A percentile compares a stretch with the other conserved stretches of the same genome.
phyloP scores from a whole-genome alignment of 2,329 filamentous ascomycete species.

The Biscogniauxia sp. region DNA sequence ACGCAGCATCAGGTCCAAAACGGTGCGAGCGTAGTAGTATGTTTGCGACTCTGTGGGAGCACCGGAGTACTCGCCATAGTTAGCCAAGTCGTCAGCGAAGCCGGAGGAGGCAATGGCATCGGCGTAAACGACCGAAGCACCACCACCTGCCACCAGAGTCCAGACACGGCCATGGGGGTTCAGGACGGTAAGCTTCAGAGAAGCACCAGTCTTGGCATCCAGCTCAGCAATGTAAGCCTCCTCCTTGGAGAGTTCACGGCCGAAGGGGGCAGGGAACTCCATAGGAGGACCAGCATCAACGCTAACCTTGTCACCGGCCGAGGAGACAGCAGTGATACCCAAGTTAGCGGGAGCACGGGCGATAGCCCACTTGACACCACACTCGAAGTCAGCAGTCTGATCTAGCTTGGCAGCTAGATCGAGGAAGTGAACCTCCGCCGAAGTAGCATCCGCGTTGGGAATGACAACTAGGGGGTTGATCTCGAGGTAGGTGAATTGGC shows the following conservation, averaged over 20 bases:
- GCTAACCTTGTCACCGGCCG: slow-evolving; percentile 73
- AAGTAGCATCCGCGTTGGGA: slow-evolving; percentile 88
- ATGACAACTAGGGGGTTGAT: slow-evolving; percentile 99
- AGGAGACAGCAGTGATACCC: slow-evolving; percentile 68
- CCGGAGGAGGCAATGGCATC: slow-evolving; percentile 97
- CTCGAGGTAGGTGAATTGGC: slow-evolving; percentile 99
- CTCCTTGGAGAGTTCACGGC: slow-evolving; percentile 97
- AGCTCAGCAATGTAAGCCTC: slow-evolving; percentile 99
- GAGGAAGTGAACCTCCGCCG: slow-evolving; percentile 94
- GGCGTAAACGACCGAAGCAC: slow-evolving; percentile 98
- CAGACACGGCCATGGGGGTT: slow-evolving; percentile 91
- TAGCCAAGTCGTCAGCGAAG: slow-evolving; percentile 93
- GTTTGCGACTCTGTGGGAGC: slow-evolving; percentile 98
- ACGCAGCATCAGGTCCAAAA: slow-evolving; percentile 95
- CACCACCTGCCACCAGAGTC: slow-evolving; percentile 98
- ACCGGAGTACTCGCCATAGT: slow-evolving; percentile 99
- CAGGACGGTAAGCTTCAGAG: slow-evolving; percentile 94
- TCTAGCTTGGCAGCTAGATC: slow-evolving; percentile 98
- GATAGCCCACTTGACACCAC: slow-evolving; percentile 97
- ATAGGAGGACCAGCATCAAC: slow-evolving; percentile 96
- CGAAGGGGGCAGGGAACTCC: slow-evolving; percentile 98
- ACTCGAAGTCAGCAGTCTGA: slow-evolving; percentile 99
- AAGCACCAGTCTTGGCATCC: slow-evolving; percentile 98
- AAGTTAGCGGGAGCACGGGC: slow-evolving; percentile 87
- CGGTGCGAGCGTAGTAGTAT: slow-evolving; percentile 97